phyloP scores from a whole-genome alignment of 2,329 filamentous ascomycete species.

The Aspergillus latus region DNA sequence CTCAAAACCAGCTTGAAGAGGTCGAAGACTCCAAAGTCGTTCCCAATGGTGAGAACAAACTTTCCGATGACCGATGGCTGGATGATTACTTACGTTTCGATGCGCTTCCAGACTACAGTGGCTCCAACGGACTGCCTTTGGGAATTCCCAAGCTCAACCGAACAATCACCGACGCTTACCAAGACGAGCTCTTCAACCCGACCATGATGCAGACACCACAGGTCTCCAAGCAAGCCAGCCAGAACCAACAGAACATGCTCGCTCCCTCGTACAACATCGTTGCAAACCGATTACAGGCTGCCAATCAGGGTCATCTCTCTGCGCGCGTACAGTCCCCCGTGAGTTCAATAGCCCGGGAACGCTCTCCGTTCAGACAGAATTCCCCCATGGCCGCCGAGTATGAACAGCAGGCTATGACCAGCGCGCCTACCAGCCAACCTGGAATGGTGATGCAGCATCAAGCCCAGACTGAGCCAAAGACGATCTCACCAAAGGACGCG shows the following conservation, averaged over 20 bases:
- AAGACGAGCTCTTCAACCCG: slow-evolving; percentile 77
- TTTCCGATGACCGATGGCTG: slow-evolving; percentile 50
- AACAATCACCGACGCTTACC: slow-evolving; percentile 81
- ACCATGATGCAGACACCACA: slow-evolving; percentile 40
- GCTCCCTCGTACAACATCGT: slow-evolving; percentile 65
- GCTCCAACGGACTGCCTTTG: slow-evolving; percentile 36
- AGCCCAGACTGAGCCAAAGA: slow-evolving; percentile 61
- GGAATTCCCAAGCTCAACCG: slow-evolving; percentile 74
- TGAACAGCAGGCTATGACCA: slow-evolving; percentile 44
- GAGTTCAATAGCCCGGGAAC: slow-evolving; percentile 58
- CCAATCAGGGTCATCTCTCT: slow-evolving; percentile 70
- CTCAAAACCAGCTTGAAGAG: slow-evolving; percentile 57
- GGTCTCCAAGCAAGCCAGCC: slow-evolving; percentile 30
- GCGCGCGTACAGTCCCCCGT: slow-evolving; percentile 61
- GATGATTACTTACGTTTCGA: slow-evolving; percentile 67
- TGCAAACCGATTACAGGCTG: slow-evolving; percentile 72
- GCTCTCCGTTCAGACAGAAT: slow-evolving; percentile 77
- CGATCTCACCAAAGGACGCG: slow-evolving; percentile 93
- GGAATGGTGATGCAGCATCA: slow-evolving; percentile 31
- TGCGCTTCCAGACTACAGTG: slow-evolving; percentile 56
- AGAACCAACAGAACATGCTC: slow-evolving; percentile 36
- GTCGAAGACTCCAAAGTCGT: slow-evolving; percentile 52
- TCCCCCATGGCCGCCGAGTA: slow-evolving; percentile 60
- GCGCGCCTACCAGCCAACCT: slow-evolving; percentile 33
- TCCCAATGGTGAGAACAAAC: slow-evolving; percentile 56